Conservation (phyloP, 176 grass and related monocot species). For the Ensete ventricosum region DNA sequence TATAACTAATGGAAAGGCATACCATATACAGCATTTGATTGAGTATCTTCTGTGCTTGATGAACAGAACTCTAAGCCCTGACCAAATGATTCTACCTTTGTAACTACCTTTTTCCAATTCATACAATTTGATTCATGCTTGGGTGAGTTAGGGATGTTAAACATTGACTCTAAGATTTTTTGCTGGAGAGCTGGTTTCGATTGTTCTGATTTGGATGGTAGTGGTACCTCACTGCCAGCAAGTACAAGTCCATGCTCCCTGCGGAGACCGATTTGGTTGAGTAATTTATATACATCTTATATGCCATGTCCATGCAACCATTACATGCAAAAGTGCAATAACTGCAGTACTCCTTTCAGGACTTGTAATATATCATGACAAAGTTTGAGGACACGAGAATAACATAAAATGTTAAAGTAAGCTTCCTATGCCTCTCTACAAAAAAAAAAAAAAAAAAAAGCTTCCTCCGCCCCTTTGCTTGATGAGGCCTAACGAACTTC, state of each 20-base stretch:
- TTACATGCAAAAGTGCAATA: neutral
- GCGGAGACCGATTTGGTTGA: neutral
- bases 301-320: neutral
- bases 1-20: neutral
- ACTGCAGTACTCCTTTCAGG: neutral
- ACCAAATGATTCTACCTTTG: conserved; percentile 47
- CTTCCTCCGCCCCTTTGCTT: too few relatives aligned
- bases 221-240: neutral
- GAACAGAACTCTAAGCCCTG: conserved; percentile 33
- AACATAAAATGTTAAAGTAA: too few relatives aligned
- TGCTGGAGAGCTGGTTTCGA: conserved; percentile 39
- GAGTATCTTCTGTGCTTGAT: conserved; percentile 21
- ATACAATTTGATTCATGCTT: conserved; percentile 43
- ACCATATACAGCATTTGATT: conserved; percentile 38
- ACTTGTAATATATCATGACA: too few relatives aligned
- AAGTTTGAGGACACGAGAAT: too few relatives aligned
- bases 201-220: conserved; percentile 27
- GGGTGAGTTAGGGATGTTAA: conserved; percentile 40
- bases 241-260: neutral
- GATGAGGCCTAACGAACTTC: too few relatives aligned
- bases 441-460: too few relatives aligned
- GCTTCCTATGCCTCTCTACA: too few relatives aligned
- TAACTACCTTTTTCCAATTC: conserved; percentile 80
- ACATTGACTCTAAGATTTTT: conserved; percentile 58
- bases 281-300: neutral